Evolutionary conservation across 495 filamentous ascomycete genomes (phyloP).

Genomic region (Neurospora sp.): DNA sequence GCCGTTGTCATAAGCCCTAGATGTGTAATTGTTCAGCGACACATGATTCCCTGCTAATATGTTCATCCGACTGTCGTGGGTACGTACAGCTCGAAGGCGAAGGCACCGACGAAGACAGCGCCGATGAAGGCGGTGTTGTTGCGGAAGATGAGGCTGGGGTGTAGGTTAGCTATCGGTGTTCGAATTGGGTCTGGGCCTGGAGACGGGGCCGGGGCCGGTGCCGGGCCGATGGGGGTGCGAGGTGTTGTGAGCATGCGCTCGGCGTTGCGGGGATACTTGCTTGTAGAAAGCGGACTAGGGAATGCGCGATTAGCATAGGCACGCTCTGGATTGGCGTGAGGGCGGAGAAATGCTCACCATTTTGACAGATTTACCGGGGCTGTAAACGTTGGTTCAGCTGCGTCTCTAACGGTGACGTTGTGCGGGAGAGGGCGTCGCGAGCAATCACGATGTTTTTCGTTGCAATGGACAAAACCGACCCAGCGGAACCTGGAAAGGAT

Average conservation of each 20-base stretch:
- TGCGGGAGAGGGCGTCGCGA: slow-evolving; percentile 4
- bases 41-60: background rate
- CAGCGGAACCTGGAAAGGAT: slow-evolving; percentile 19
- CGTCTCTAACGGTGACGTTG: slow-evolving; percentile 6
- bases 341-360: slow-evolving; percentile 26
- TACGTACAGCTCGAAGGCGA: slow-evolving; percentile 86
- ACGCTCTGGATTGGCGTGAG: background rate
- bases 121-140: slow-evolving; percentile 79
- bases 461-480: slow-evolving; percentile 4
- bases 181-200: background rate
- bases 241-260: background rate
- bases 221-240: background rate
- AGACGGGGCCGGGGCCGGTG: background rate
- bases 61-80: background rate
- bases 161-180: slow-evolving; percentile 18
- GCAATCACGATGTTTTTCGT: slow-evolving; percentile 13
- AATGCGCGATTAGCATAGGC: slow-evolving; percentile 24
- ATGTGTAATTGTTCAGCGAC: slow-evolving; percentile 14
- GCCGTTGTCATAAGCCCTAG: slow-evolving; percentile 63
- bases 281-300: slow-evolving; percentile 59
- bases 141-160: slow-evolving; percentile 66
- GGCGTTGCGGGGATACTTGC: slow-evolving; percentile 44
- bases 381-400: background rate
- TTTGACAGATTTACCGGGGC: slow-evolving; percentile 9
- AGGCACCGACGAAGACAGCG: slow-evolving; percentile 74